Evolutionary conservation across 2,329 filamentous ascomycete species (phyloP), one percentile per base, ranked within the genome.

Genomic region (Cladosporium cucumerinum): DNA sequence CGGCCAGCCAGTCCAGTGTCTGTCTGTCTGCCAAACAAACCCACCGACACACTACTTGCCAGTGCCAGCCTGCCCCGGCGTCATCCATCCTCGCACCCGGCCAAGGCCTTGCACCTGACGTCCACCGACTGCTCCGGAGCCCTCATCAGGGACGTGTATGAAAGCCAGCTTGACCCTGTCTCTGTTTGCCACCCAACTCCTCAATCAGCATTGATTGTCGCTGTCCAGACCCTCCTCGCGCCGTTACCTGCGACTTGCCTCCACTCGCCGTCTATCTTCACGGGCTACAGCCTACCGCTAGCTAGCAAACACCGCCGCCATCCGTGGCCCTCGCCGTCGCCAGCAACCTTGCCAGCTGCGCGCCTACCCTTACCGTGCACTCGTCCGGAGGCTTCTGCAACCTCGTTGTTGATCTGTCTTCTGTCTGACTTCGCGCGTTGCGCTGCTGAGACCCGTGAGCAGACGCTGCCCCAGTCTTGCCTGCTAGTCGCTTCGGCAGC

Each of bases 181-280:
- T 58, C 28, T 46, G 28, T 39, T 59, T 58, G 32, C 57, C 54
- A 58, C 62, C 43, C 62, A 43, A 51, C 28, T 64, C 62, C 62
- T 64, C 62, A 64, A 64, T 48, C 54, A 64, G 61, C 61, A 64
- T 58, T 64, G 61, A 64, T 64, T 64, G 54, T 64, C 61, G 54
- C 48, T 43, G 26, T 60, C 26, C 57, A 57, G 54, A 57, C 57
- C 57, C 26, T 59, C 57, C 55, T 43, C 36, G 21, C 36, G 34
- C 8, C 55, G 55, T n/a, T 8, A 36, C 55, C 55, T 25, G 55
- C 34, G 34, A 18, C 34, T 18, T 28, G 34, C 57, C 58, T 51
- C 58, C 58, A 58, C 58, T 26, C 51, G n/a, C 12, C 54, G 48
- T 51, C 21, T 60, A 43, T 61, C 59, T 61, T 62, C 60, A 62